A percentile compares a stretch with the other conserved stretches of the same genome.
phyloP scores from a whole-genome alignment of 164 flowering plant species.

The Litsea cubeba region DNA sequence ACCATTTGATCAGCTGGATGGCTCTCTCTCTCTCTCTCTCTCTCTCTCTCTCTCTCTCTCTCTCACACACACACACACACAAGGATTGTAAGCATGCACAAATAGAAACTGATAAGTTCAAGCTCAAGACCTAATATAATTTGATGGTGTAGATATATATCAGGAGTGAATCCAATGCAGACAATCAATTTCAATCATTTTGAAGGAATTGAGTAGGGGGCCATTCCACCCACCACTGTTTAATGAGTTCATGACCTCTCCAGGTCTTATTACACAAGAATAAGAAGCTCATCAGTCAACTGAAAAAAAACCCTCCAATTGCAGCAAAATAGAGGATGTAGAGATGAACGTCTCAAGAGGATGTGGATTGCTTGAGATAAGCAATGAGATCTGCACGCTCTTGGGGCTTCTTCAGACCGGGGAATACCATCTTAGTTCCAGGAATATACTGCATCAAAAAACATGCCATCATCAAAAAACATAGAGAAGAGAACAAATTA shows the following conservation, averaged over 20 bases:
- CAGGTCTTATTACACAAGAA: not conserved
- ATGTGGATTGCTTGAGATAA: slow-evolving; percentile 37
- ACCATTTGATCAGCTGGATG: too few relatives aligned
- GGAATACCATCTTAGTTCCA: slow-evolving; percentile 61
- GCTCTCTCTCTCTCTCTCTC: too few relatives aligned
- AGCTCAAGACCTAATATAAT: too few relatives aligned
- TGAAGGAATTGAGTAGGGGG: not conserved
- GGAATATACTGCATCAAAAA: slow-evolving; percentile 43
- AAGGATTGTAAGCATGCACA: too few relatives aligned
- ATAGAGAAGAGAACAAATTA: not conserved
- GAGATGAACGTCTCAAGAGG: slow-evolving; percentile 1
- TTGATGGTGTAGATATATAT: too few relatives aligned
- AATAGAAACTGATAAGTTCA: too few relatives aligned
- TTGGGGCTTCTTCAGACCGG: slow-evolving; percentile 55
- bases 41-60: too few relatives aligned
- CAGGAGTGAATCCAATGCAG: too few relatives aligned
- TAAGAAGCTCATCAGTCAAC: not conserved
- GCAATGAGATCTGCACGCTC: slow-evolving; percentile 54
- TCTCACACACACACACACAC: too few relatives aligned
- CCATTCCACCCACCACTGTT: not conserved
- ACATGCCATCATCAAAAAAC: not conserved
- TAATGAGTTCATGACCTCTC: not conserved
- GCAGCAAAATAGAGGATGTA: not conserved
- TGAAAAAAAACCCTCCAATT: not conserved
- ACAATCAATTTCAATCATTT: not conserved